Conservation (phyloP, 352 stramenopile species). For the Phytophthora quininea region DNA sequence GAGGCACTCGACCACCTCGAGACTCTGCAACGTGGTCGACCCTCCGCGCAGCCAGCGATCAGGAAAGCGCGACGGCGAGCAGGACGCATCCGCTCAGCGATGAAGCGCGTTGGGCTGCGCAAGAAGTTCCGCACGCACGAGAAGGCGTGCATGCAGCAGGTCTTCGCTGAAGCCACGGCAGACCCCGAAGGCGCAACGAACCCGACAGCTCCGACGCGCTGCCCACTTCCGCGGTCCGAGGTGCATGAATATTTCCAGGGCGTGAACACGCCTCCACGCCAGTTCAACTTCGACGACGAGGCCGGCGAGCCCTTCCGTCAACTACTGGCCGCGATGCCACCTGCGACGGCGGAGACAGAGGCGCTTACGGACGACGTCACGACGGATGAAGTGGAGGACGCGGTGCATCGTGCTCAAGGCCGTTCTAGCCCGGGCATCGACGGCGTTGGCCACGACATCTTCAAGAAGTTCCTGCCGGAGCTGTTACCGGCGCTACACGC, state of each 20-base stretch:
- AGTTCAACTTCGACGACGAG: conserved; percentile 2
- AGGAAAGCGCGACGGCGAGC: not conserved
- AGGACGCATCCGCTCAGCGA: not conserved
- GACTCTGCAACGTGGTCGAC: not conserved
- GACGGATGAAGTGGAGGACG: conserved; percentile 23
- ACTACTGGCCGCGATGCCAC: not conserved
- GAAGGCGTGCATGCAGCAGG: not conserved
- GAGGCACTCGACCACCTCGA: conserved; percentile 8
- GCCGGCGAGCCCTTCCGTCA: not conserved
- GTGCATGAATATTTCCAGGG: conserved; percentile 1
- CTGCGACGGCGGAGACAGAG: not conserved
- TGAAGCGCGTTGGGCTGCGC: not conserved
- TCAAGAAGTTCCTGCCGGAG: conserved; percentile 2
- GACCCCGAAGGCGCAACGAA: not conserved
- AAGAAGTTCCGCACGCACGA: not conserved
- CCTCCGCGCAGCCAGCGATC: not conserved
- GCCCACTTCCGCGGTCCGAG: not conserved
- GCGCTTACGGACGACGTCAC: not conserved
- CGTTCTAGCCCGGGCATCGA: conserved; percentile 15
- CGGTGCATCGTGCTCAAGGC: not conserved
- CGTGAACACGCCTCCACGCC: not conserved
- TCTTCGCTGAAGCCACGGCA: not conserved
- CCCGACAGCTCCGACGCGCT: not conserved
- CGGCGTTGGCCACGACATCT: conserved; percentile 21
- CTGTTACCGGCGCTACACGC: conserved; percentile 22